Base-by-base conservation (phyloP, 1,139 yeast species). In the Hemisphaericaspora lyxosophila region DNA sequence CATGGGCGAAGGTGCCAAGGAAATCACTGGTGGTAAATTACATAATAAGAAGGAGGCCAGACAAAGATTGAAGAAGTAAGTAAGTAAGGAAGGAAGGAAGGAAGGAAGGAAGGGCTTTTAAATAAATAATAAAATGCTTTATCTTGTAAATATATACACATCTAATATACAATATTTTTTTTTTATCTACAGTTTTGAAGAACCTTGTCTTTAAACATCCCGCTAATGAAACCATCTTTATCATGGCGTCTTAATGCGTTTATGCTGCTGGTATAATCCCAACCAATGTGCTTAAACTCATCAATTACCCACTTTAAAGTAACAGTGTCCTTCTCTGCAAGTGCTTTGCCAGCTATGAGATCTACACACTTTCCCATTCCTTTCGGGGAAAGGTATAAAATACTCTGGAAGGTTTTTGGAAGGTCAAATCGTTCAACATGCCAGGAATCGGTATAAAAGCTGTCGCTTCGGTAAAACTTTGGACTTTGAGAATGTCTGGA, bases 1-100 rank as follows among this genome's bases (percentile, higher is more conserved):
- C 46, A 66, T 85, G 69, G 82, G 85, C 26, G 75, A 78, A 43
- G 74, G 79, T 51, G 84, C 78, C 47, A 65, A 71, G 45, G 81
- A 80, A 50, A 80, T 86, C 31, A 81, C 73, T 49, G 67, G 88
- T 50, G 83, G 82, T 53, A 66, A 79, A 46, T 70, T 79, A 41
- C 73, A 66, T 31, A 78, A 75, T 55, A 78, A 72, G 64, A 80
- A 74, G 60, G 60, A 50, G 24, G 53, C 55, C 40, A 59, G 59
- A 38, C 64, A 58, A 48, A 60, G 58, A 57, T 51, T 54, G 50
- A 48, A 53, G 50, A 36, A 38, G 22, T n/a, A 14, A 12, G 8
- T 12, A 11, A 14, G 17, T 13, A 9, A 28, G 11, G n/a, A n/a
- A n/a, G n/a, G n/a, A n/a, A n/a, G n/a, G n/a, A n/a, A n/a, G n/a